Evolutionary conservation across 2,329 filamentous ascomycete genomes (phyloP).

Genomic region (Pseudogymnoascus sp.): DNA sequence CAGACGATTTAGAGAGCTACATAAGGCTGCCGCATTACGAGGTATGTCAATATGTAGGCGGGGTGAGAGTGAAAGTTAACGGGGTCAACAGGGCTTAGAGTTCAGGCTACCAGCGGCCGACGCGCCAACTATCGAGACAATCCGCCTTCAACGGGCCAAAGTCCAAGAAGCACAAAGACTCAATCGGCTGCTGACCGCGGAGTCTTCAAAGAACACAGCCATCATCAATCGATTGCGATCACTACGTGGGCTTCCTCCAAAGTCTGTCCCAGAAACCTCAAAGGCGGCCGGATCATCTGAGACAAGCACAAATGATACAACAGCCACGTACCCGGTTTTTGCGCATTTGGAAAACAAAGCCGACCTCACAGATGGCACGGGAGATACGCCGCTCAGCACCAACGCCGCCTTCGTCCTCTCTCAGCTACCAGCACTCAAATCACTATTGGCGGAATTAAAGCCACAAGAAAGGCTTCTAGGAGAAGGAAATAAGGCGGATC

Average conservation of each 20-base stretch:
- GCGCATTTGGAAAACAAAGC: constrained; percentile 51
- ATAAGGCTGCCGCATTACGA: constrained; percentile 81
- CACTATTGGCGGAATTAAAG: constrained; percentile 58
- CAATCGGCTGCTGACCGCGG: constrained; percentile 59
- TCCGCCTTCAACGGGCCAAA: constrained; percentile 64
- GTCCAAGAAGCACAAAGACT: constrained; percentile 73
- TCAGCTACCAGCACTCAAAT: constrained; percentile 71
- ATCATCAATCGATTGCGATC: constrained; percentile 57
- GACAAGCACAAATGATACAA: constrained; percentile 3
- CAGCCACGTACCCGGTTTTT: constrained; percentile 31
- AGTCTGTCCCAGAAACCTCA: constrained; percentile 38
- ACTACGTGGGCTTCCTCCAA: constrained; percentile 41
- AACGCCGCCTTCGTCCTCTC: constrained; percentile 72
- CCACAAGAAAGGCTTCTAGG: constrained; percentile 49
- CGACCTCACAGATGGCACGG: constrained; percentile 42
- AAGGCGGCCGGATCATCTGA: constrained; percentile 23
- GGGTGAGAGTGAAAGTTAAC: neutral
- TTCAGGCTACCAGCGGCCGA: constrained; percentile 26
- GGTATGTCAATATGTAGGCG: constrained; percentile 31
- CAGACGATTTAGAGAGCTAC: constrained; percentile 65
- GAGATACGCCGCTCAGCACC: constrained; percentile 53
- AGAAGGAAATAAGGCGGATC: constrained; percentile 12
- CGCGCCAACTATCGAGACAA: constrained; percentile 55
- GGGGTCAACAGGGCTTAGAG: constrained; percentile 19
- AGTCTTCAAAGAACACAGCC: constrained; percentile 63